Base-by-base conservation (phyloP, 2,329 filamentous ascomycete species). In the Cordyceps javanica region DNA sequence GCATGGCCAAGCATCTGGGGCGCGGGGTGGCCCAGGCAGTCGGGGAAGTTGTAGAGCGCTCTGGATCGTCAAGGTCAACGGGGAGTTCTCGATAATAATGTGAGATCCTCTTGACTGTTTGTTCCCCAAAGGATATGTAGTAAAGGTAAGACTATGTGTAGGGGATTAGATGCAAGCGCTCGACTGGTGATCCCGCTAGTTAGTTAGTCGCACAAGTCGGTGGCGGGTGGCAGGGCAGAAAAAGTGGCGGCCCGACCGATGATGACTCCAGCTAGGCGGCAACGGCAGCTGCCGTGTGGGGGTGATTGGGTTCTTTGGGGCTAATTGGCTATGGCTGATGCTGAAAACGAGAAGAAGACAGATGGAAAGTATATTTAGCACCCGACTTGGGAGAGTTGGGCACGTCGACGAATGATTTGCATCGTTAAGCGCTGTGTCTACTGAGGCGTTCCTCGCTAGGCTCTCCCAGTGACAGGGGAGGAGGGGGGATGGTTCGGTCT, bases 1-100 rank as follows among this genome's bases (percentile, higher is more conserved):
- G 70, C 74, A 76, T 76, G 61, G 63, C 58, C 51, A 57, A 53
- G 58, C 62, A 64, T 64, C 48, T 52, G 54, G 39, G 46, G 55
- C 46, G 39, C n/a, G 55, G 53, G 55, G 55, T 51, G 36, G 28
- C 46, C 28, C 23, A 23, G 42, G 42, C 19, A 19, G 42, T 41
- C 34, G 30, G 19, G 52, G 21, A 8, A 32, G 28, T 50, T 36
- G 42, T n/a, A 44, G 30, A 23, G 41, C 52, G 42, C 41, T 14
- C 34, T 42, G 25, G 25, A 14, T 19, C n/a, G 14, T 28, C n/a
- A 23, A 36, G 19, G 25, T 49, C 10, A 26, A 11, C 6, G 21
- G n/a, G 39, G 10, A 4, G 21, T 25, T 23, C 30, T 6, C 16
- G 2, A 2, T 42, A 14, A 25, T 38, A 14, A 54, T 55, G 28